These are phyloP conservation scores for Diutina pseudorugosa DNA, from an alignment of 1,139 yeast species.

Conservation along the genomic window DNA sequence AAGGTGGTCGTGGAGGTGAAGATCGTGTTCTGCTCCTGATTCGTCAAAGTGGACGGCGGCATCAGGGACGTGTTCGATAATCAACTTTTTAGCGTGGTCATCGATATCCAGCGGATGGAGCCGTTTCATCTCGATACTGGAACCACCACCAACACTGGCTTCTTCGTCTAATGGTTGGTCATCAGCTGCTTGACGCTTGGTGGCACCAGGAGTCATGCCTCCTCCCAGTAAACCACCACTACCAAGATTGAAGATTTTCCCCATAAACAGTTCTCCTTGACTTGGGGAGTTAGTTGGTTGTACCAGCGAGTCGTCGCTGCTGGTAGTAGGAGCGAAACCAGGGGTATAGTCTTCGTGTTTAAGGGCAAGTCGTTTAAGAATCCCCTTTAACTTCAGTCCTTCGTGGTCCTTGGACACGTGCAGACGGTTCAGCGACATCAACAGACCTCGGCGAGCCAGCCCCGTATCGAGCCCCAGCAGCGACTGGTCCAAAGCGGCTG, in stretches of 20 bases:
- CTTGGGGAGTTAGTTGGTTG: not conserved
- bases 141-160: conserved; percentile 9
- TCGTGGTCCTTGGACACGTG: not conserved
- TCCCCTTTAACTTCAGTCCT: not conserved
- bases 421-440: not conserved
- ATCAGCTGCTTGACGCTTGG: not conserved
- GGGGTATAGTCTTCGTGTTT: not conserved
- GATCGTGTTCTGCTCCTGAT: not conserved
- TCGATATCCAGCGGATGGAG: conserved; percentile 24
- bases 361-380: not conserved
- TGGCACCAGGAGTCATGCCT: conserved; percentile 1
- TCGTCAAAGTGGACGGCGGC: conserved; percentile 4
- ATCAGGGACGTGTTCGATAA: conserved; percentile 25
- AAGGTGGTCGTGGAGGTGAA: not conserved
- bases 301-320: not conserved
- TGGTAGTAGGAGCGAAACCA: not conserved
- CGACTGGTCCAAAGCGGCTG: not conserved
- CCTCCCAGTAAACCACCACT: not conserved
- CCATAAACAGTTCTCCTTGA: conserved; percentile 1
- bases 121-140: conserved; percentile 22
- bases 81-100: conserved; percentile 29
- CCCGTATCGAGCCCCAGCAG: not conserved
- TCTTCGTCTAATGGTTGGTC: not conserved
- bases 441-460: not conserved
- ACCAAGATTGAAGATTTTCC: not conserved